Evolutionary conservation across 345 rosid species (phyloP).

Genomic region (Erodium maritimum): DNA sequence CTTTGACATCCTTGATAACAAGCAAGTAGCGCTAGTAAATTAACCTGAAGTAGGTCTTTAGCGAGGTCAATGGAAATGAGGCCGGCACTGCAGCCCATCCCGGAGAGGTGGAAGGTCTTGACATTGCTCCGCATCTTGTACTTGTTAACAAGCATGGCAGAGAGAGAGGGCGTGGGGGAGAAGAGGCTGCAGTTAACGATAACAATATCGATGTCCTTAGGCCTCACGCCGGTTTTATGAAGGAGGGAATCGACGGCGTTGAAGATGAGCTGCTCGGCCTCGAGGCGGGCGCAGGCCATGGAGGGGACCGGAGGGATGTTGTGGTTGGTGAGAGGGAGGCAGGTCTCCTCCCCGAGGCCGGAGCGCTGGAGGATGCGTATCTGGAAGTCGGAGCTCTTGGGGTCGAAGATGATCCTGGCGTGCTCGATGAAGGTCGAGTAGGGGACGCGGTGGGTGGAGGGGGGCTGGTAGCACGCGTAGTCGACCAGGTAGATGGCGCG

Average conservation of each 20-base stretch:
- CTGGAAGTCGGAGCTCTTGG: slow-evolving; percentile 28
- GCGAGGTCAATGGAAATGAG: slow-evolving; percentile 60
- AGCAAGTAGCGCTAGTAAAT: too few relatives aligned
- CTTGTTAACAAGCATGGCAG: slow-evolving; percentile 69
- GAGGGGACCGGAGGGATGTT: slow-evolving; percentile 59
- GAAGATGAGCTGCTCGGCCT: slow-evolving; percentile 61
- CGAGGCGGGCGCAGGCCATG: slow-evolving; percentile 48
- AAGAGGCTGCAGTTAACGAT: slow-evolving; percentile 63
- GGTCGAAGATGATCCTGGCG: slow-evolving; percentile 13
- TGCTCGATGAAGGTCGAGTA: slow-evolving; percentile 30
- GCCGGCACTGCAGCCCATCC: slow-evolving; percentile 84
- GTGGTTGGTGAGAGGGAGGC: slow-evolving; percentile 68
- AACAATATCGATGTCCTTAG: slow-evolving; percentile 54
- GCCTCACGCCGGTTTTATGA: slow-evolving; percentile 45
- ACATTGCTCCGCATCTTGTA: slow-evolving; percentile 67
- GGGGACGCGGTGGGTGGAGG: slow-evolving; percentile 21
- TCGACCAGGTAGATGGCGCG: slow-evolving; percentile 26
- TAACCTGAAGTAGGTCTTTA: slow-evolving; percentile 54
- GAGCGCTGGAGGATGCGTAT: slow-evolving; percentile 41
- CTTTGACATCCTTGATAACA: too few relatives aligned
- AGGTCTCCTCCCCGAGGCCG: too few relatives aligned
- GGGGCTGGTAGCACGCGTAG: slow-evolving; percentile 27
- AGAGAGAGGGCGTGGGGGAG: slow-evolving; percentile 62
- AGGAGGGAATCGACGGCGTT: slow-evolving; percentile 56
- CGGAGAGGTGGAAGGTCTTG: slow-evolving; percentile 64